Evolutionary conservation across 306 rosid genomes (phyloP).

Genomic region (Cicer yamashitae): DNA sequence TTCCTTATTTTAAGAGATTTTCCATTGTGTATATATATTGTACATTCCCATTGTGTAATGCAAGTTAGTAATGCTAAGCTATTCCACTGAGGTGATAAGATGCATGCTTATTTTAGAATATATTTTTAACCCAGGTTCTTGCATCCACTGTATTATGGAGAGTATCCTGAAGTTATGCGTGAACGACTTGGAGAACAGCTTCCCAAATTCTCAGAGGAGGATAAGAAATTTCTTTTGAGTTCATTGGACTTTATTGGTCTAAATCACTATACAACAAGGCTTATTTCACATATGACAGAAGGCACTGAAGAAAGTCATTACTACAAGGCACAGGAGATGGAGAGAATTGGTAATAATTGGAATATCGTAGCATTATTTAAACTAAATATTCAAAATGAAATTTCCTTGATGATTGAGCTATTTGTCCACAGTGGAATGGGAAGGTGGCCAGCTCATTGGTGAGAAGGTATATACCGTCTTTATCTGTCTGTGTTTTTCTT

Average conservation of each 20-base stretch:
- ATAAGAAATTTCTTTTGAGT: slow-evolving; percentile 66
- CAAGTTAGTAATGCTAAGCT: slow-evolving; percentile 6
- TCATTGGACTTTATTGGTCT: slow-evolving; percentile 79
- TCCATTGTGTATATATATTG: no score
- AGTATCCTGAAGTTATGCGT: slow-evolving; percentile 81
- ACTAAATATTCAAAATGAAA: slow-evolving; percentile 7
- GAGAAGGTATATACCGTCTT: slow-evolving; percentile 65
- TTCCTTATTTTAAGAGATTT: no score
- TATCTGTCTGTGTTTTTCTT: slow-evolving; percentile 24
- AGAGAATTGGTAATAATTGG: slow-evolving; percentile 64
- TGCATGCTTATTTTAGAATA: slow-evolving; percentile 31
- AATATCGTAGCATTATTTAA: slow-evolving; percentile 1
- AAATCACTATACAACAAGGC: slow-evolving; percentile 89
- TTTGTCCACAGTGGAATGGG: slow-evolving; percentile 74
- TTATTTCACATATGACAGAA: slow-evolving; percentile 66
- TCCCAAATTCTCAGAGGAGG: slow-evolving; percentile 83
- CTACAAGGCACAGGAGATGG: slow-evolving; percentile 62
- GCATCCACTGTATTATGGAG: slow-evolving; percentile 79
- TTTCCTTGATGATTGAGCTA: slow-evolving; percentile 42
- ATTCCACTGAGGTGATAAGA: slow-evolving; percentile 25
- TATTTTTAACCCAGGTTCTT: slow-evolving; percentile 63
- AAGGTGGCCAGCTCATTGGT: slow-evolving; percentile 83
- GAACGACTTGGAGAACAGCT: slow-evolving; percentile 79
- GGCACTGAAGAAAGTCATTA: slow-evolving; percentile 48
- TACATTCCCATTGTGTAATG: neutral